Evolutionary conservation across 2,329 filamentous ascomycete species (phyloP).

Genomic region (Diaporthe citri): DNA sequence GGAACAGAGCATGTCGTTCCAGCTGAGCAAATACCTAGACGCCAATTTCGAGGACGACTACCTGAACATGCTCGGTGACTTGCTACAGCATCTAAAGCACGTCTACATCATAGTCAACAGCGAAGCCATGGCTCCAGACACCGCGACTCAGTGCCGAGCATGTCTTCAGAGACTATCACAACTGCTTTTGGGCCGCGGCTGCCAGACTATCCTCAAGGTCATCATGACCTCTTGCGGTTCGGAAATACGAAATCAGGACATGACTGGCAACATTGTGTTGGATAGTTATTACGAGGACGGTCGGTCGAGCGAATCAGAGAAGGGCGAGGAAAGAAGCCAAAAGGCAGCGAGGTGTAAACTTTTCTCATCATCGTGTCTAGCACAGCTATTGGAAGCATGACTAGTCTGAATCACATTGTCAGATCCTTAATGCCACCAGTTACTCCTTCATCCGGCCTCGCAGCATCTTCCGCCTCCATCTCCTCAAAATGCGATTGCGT

Average conservation of each 20-base stretch:
- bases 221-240: background rate
- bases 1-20: background rate
- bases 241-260: background rate
- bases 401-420: too few species aligned
- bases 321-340: background rate
- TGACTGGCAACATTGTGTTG: background rate
- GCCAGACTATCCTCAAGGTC: background rate
- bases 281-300: background rate
- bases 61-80: background rate
- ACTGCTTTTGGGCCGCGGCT: background rate
- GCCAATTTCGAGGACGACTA: background rate
- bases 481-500: too few species aligned
- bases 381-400: too few species aligned
- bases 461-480: too few species aligned
- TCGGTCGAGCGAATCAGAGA: background rate
- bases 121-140: background rate
- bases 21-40: background rate
- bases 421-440: too few species aligned
- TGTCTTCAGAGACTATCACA: background rate
- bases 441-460: too few species aligned
- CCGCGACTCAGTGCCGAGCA: background rate
- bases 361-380: background rate
- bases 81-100: background rate
- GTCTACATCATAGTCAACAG: background rate
- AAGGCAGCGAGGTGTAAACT: background rate